phyloP scores from a whole-genome alignment of 768 basidiomycete genomes.

The Trametes villosa region DNA sequence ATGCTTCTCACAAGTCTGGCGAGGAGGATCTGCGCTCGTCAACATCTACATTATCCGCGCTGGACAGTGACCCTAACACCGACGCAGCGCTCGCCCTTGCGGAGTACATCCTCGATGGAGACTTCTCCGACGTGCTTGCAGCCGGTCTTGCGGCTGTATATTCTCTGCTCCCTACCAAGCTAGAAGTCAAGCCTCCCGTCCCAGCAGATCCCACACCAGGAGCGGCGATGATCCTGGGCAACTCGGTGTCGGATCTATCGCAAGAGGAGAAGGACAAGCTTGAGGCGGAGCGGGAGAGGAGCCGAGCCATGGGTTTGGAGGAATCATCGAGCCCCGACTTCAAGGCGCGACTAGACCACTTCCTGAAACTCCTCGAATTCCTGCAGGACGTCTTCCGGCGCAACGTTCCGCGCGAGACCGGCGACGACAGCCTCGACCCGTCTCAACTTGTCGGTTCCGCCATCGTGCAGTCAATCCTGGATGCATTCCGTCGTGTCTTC shows the following conservation, averaged over 20 bases:
- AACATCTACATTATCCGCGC: constrained; percentile 33
- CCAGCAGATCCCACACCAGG: constrained; percentile 44
- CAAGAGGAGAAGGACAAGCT: constrained; percentile 59
- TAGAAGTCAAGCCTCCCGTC: constrained; percentile 62
- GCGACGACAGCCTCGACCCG: constrained; percentile 53
- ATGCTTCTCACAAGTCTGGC: constrained; percentile 46
- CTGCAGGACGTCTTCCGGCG: constrained; percentile 85
- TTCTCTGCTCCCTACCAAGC: constrained; percentile 86
- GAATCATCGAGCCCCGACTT: constrained; percentile 78
- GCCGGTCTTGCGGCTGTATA: constrained; percentile 94
- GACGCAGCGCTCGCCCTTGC: constrained; percentile 88
- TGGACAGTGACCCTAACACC: constrained; percentile 66
- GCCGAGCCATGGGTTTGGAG: constrained; percentile 69
- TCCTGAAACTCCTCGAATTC: constrained; percentile 90
- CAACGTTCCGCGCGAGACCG: constrained; percentile 49
- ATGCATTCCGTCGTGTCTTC: constrained; percentile 84
- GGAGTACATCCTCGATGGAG: constrained; percentile 94
- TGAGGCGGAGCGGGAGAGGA: constrained; percentile 53
- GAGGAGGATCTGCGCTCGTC: constrained; percentile 36
- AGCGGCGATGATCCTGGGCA: constrained; percentile 76
- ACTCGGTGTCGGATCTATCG: constrained; percentile 48
- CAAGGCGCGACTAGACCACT: constrained; percentile 80
- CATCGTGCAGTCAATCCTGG: constrained; percentile 82
- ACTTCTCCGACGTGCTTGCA: constrained; percentile 96
- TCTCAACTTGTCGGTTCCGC: constrained; percentile 75